phyloP scores from a whole-genome alignment of 2,329 filamentous ascomycete species.

The Talaromyces sp. region DNA sequence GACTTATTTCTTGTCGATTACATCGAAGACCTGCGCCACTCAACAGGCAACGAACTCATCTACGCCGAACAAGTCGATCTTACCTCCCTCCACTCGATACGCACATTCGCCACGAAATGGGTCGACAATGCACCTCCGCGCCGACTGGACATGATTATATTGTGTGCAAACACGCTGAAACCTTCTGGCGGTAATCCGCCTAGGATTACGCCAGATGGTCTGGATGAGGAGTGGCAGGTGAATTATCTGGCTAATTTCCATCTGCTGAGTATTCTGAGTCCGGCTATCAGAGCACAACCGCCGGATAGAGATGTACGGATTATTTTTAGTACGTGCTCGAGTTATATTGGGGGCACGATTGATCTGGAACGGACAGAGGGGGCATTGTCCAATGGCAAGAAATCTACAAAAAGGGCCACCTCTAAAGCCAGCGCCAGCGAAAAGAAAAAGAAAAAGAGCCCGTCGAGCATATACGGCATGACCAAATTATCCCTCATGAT shows the following conservation, averaged over 20 bases:
- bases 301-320: slow-evolving; percentile 90
- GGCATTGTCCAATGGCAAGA: slow-evolving; percentile 37
- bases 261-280: slow-evolving; percentile 82
- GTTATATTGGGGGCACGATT: slow-evolving; percentile 75
- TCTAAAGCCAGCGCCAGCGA: background rate
- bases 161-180: slow-evolving; percentile 74
- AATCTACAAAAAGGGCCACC: slow-evolving; percentile 3
- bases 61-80: slow-evolving; percentile 95
- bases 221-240: slow-evolving; percentile 88
- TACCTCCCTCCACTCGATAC: slow-evolving; percentile 79
- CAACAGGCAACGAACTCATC: slow-evolving; percentile 78
- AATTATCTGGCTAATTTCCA: slow-evolving; percentile 98
- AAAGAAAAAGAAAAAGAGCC: slow-evolving; percentile 13
- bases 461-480: slow-evolving; percentile 52
- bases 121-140: slow-evolving; percentile 90
- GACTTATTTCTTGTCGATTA: slow-evolving; percentile 91
- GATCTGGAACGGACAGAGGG: slow-evolving; percentile 35
- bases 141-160: slow-evolving; percentile 81
- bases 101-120: slow-evolving; percentile 94
- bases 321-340: slow-evolving; percentile 79
- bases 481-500: slow-evolving; percentile 75
- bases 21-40: slow-evolving; percentile 76
- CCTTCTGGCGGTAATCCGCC: slow-evolving; percentile 49
- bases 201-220: slow-evolving; percentile 64
- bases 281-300: slow-evolving; percentile 84